Conservation (phyloP, 176 grass and related monocot genomes). For the Pontederia paniculata region DNA sequence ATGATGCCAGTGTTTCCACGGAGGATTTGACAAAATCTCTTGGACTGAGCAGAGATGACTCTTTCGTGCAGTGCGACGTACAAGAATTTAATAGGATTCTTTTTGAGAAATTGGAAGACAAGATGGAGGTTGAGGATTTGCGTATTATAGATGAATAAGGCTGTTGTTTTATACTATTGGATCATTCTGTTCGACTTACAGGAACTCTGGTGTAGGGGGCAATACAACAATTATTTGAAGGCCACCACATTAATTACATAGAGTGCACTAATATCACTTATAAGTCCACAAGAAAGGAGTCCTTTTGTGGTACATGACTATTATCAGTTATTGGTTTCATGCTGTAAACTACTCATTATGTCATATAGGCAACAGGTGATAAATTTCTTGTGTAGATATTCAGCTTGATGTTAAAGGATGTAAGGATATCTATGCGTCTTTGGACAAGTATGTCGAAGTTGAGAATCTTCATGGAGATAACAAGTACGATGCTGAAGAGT, state of each 20-base stretch:
- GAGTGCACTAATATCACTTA: constrained; percentile 10
- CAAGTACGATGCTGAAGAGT: constrained; percentile 13
- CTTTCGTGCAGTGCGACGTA: constrained; percentile 6
- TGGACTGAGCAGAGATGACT: constrained; percentile 2
- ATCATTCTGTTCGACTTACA: not conserved
- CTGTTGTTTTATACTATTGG: not conserved
- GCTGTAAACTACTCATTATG: constrained; percentile 1
- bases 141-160: not conserved
- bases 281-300: constrained; percentile 10
- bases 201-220: constrained; percentile 5
- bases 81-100: constrained; percentile 13
- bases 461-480: constrained; percentile 2
- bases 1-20: constrained; percentile 7
- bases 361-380: not conserved
- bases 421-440: constrained; percentile 7
- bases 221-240: constrained; percentile 12
- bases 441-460: constrained; percentile 12
- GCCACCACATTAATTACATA: constrained; percentile 13
- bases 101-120: constrained; percentile 15
- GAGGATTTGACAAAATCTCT: constrained; percentile 7
- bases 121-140: constrained; percentile 5
- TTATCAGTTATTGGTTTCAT: not conserved
- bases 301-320: constrained; percentile 3
- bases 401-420: constrained; percentile 16
- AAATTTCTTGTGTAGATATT: constrained; percentile 9